phyloP scores from a whole-genome alignment of 768 basidiomycete species.

The Saitozyma podzolica region DNA sequence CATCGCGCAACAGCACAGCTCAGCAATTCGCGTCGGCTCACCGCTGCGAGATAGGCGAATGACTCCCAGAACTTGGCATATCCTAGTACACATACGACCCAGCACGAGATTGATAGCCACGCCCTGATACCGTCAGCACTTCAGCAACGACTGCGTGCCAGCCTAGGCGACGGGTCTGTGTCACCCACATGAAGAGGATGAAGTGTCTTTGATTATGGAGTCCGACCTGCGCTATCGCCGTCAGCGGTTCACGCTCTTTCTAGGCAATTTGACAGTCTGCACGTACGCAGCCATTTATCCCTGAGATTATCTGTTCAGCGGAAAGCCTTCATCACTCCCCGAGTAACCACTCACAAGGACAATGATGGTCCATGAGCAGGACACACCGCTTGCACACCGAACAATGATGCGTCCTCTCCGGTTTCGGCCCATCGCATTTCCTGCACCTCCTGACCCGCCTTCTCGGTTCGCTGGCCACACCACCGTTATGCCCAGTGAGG shows the following conservation, averaged over 20 bases:
- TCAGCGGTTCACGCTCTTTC: background rate
- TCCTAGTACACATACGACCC: conserved; percentile 65
- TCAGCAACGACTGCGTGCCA: too few relatives aligned
- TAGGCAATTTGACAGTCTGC: too few relatives aligned
- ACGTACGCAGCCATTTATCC: conserved; percentile 89
- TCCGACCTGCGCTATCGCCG: conserved; percentile 59
- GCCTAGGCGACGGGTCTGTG: too few relatives aligned
- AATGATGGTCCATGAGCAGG: conserved; percentile 57
- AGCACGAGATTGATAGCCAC: conserved; percentile 74
- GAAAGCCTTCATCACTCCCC: too few relatives aligned
- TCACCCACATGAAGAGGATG: conserved; percentile 80
- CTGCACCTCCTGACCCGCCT: conserved; percentile 65
- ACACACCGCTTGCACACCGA: conserved; percentile 86
- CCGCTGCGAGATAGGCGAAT: conserved; percentile 55
- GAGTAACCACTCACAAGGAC: conserved; percentile 50
- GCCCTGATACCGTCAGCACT: conserved; percentile 57
- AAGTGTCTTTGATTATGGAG: conserved; percentile 95
- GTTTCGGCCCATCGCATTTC: conserved; percentile 68
- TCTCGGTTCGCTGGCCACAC: conserved; percentile 17
- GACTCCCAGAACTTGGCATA: conserved; percentile 64
- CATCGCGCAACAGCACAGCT: background rate
- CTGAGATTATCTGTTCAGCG: conserved; percentile 54
- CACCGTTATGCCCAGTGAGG: too few relatives aligned
- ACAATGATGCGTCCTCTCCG: conserved; percentile 91
- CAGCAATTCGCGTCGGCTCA: conserved; percentile 7